These are phyloP conservation scores for Cicer cuneatum DNA, from an alignment of 306 rosid genomes.

Conservation along the genomic window DNA sequence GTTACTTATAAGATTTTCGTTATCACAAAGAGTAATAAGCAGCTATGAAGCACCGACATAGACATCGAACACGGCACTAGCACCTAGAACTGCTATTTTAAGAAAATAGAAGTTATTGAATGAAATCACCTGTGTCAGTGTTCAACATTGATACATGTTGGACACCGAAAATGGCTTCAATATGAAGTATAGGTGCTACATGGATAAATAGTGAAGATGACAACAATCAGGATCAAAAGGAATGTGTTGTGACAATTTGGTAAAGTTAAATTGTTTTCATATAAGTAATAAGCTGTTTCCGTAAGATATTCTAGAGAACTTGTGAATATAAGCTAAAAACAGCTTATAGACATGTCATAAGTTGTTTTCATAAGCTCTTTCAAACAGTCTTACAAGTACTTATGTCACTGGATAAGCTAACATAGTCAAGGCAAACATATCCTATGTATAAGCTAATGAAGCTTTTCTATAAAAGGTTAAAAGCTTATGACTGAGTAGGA, in stretches of 20 bases:
- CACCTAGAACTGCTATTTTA: no score
- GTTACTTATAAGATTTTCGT: conserved; percentile 3
- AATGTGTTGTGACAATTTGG: conserved; percentile 8
- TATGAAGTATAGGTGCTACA: no score
- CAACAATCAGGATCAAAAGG: conserved; percentile 17
- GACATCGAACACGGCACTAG: no score
- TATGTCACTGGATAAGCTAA: background rate
- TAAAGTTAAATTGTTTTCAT: background rate
- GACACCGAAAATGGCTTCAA: no score
- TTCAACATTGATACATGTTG: no score
- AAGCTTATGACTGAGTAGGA: conserved; percentile 4
- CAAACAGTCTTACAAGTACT: background rate
- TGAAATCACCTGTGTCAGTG: no score
- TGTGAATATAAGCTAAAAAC: background rate
- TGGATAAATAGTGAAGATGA: no score
- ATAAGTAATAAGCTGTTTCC: background rate
- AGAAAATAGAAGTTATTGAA: no score
- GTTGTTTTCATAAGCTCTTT: background rate
- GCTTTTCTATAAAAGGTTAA: background rate
- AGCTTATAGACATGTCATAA: background rate
- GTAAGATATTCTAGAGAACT: background rate
- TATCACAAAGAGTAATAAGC: background rate
- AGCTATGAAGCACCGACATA: no score
- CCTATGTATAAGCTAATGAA: conserved; percentile 15
- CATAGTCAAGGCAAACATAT: background rate